phyloP scores from a whole-genome alignment of 768 basidiomycete genomes.

The Austroboletus festivus region DNA sequence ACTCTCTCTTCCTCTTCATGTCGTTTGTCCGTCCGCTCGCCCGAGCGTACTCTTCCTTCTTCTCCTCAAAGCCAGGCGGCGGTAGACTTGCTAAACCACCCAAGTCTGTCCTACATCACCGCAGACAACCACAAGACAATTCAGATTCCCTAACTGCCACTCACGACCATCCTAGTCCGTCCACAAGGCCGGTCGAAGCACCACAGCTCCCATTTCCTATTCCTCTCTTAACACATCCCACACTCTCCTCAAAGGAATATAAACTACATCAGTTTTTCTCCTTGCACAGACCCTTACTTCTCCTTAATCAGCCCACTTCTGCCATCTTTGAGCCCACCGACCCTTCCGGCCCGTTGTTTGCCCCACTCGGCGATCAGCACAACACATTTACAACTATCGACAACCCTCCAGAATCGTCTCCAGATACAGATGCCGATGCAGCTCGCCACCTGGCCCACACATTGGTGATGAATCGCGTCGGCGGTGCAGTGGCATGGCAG shows the following conservation, averaged over 20 bases:
- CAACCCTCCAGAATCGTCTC: conserved; percentile 46
- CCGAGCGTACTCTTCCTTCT: conserved; percentile 73
- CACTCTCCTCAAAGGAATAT: conserved; percentile 63
- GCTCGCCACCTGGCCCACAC: conserved; percentile 78
- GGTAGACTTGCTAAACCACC: conserved; percentile 67
- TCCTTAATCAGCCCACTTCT: conserved; percentile 58
- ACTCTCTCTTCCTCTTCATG: conserved; percentile 33
- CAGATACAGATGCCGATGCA: conserved; percentile 76
- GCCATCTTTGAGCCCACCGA: conserved; percentile 45
- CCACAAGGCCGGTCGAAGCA: conserved; percentile 24
- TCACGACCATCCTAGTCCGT: conserved; percentile 29
- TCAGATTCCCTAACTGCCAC: neutral
- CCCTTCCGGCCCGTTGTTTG: conserved; percentile 17
- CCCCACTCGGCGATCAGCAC: conserved; percentile 19
- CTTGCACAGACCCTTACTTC: conserved; percentile 72
- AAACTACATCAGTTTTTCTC: conserved; percentile 85
- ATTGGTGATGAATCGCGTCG: conserved; percentile 63
- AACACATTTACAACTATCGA: conserved; percentile 33
- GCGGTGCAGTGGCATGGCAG: conserved; percentile 66
- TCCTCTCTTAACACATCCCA: conserved; percentile 33
- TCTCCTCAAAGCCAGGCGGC: conserved; percentile 76
- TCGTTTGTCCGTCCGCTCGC: conserved; percentile 47
- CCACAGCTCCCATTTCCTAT: conserved; percentile 15
- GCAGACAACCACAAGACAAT: conserved; percentile 27
- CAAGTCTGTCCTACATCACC: conserved; percentile 40